A percentile compares a stretch with the other conserved stretches of the same genome.
phyloP scores from a whole-genome alignment of 2,329 filamentous ascomycete species.

The Verticillium tricorpus region DNA sequence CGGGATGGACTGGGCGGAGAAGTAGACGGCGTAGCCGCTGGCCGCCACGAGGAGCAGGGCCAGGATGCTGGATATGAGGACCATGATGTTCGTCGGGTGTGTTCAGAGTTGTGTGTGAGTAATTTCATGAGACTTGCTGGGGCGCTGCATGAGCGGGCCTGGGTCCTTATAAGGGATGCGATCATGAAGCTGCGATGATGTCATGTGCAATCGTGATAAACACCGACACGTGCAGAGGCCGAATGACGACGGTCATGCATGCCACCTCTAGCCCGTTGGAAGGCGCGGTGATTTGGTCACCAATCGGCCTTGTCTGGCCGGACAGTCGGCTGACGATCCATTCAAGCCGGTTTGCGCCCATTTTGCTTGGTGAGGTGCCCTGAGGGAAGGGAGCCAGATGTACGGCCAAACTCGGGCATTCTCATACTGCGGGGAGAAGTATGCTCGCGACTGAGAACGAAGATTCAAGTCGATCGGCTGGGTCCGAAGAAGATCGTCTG shows the following conservation, averaged over 20 bases:
- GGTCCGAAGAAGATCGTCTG: no score
- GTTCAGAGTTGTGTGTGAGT: neutral
- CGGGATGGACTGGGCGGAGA: constrained; percentile 19
- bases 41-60: constrained; percentile 11
- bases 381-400: no score
- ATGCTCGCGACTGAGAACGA: no score
- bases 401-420: no score
- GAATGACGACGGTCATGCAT: neutral
- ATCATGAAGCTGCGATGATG: neutral
- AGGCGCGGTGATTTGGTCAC: neutral
- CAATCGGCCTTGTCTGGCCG: neutral
- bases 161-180: neutral
- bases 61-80: constrained; percentile 10
- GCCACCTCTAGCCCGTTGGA: neutral
- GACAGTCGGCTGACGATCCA: neutral
- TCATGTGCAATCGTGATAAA: neutral
- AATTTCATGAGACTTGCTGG: neutral
- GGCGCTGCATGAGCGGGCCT: neutral
- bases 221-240: neutral
- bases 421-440: no score
- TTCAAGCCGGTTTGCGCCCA: neutral
- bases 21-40: constrained; percentile 17
- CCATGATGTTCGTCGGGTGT: constrained; percentile 7
- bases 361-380: neutral
- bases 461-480: no score